These are phyloP conservation scores for Plasmodium vivax DNA, from an alignment of 169 alveolate species.

Conservation along the genomic window DNA sequence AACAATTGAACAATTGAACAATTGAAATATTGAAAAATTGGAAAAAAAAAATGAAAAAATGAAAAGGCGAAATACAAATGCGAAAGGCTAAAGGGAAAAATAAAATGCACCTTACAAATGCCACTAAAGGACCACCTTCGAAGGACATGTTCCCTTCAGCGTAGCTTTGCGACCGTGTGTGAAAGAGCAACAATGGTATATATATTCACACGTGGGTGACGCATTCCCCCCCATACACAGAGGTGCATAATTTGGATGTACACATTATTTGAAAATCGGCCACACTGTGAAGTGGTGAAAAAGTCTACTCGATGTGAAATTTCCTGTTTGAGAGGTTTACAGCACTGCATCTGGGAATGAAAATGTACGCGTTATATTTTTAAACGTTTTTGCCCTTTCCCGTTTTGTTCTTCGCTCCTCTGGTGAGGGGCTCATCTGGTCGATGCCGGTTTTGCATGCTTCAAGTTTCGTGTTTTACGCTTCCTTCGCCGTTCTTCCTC, in stretches of 20 bases:
- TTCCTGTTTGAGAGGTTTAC: background rate
- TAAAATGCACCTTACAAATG: background rate
- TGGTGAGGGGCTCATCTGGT: background rate
- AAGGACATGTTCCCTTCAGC: background rate
- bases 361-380: background rate
- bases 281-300: background rate
- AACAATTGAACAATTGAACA: no score
- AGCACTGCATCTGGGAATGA: constrained; percentile 2
- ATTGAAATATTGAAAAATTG: no score
- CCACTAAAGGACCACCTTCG: background rate
- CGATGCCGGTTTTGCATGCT: background rate
- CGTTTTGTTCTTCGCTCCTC: background rate
- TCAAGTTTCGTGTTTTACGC: background rate
- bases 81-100: background rate
- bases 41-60: background rate
- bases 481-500: background rate
- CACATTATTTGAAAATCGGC: background rate
- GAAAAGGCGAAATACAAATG: background rate
- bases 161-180: background rate
- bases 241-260: background rate
- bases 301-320: background rate
- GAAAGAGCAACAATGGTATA: background rate
- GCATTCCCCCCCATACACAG: background rate
- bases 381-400: background rate
- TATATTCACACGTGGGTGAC: background rate